Percentiles rank a stretch among this genome's conserved stretches.
Evolutionary conservation across 305 asterid species (phyloP).

Genomic region (Fraxinus latifolia): DNA sequence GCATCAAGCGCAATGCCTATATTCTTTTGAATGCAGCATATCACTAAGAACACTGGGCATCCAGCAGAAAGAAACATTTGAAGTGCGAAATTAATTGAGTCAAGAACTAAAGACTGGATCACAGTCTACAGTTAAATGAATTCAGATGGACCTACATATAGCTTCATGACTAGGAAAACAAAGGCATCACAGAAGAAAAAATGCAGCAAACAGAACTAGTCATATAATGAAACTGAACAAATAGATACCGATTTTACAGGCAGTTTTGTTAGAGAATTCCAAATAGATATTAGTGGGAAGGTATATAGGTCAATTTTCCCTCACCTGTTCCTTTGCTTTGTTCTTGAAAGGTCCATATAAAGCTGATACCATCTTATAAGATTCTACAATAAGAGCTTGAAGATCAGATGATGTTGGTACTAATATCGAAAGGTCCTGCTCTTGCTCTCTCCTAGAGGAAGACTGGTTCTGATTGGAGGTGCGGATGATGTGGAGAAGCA

Average conservation of each 20-base stretch:
- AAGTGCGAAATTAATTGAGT: background rate
- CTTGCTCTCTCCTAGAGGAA: constrained; percentile 35
- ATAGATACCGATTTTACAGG: background rate
- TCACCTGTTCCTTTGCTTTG: constrained; percentile 90
- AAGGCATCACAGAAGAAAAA: background rate
- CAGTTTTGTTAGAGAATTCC: constrained; percentile 3
- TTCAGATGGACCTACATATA: background rate
- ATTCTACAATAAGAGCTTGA: constrained; percentile 72
- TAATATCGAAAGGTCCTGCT: constrained; percentile 39
- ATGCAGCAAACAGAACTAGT: background rate
- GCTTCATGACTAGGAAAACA: background rate
- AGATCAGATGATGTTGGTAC: constrained; percentile 56
- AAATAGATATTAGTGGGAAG: background rate
- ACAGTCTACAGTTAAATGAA: background rate
- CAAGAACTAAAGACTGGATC: background rate
- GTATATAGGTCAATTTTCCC: background rate
- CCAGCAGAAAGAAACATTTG: background rate
- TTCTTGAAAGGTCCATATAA: constrained; percentile 81
- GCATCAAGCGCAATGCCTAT: background rate
- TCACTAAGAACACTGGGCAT: background rate
- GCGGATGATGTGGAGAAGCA: constrained; percentile 72
- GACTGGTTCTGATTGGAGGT: constrained; percentile 47
- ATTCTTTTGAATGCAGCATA: background rate
- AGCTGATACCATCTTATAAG: constrained; percentile 90
- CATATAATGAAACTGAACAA: background rate